Conservation (phyloP, 805 yeast species). For the Saturnispora sanitii region DNA sequence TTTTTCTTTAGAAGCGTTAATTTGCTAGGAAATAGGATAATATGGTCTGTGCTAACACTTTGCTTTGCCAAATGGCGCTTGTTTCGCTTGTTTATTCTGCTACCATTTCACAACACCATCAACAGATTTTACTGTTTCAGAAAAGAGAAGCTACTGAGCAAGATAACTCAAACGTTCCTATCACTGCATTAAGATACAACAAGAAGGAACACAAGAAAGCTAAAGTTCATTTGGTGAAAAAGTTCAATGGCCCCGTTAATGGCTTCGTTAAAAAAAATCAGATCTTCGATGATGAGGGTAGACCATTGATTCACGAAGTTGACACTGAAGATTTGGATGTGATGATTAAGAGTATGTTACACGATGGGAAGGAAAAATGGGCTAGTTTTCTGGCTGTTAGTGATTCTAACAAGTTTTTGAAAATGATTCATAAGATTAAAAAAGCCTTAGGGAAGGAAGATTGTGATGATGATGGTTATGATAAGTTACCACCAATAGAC, state of each 20-base stretch:
- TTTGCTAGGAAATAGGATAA: background rate
- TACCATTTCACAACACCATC: background rate
- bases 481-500: background rate
- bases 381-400: slow-evolving; percentile 23
- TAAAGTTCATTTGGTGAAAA: background rate
- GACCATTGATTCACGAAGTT: slow-evolving; percentile 17
- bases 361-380: slow-evolving; percentile 22
- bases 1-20: background rate
- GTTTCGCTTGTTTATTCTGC: background rate
- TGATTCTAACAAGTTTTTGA: slow-evolving; percentile 19
- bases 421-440: slow-evolving; percentile 16
- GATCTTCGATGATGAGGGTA: slow-evolving; percentile 16
- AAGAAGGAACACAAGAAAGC: background rate
- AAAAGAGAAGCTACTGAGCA: too few relatives aligned
- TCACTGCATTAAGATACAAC: background rate
- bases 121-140: too few relatives aligned
- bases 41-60: background rate
- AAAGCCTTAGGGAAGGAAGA: slow-evolving; percentile 9
- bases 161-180: background rate
- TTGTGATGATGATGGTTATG: slow-evolving; percentile 2
- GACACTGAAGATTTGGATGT: slow-evolving; percentile 20
- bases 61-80: background rate
- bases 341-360: slow-evolving; percentile 15
- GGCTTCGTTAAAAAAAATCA: slow-evolving; percentile 16
- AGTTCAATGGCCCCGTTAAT: too few relatives aligned